Conservation (phyloP, 306 rosid species). For the Purshia tridentata region DNA sequence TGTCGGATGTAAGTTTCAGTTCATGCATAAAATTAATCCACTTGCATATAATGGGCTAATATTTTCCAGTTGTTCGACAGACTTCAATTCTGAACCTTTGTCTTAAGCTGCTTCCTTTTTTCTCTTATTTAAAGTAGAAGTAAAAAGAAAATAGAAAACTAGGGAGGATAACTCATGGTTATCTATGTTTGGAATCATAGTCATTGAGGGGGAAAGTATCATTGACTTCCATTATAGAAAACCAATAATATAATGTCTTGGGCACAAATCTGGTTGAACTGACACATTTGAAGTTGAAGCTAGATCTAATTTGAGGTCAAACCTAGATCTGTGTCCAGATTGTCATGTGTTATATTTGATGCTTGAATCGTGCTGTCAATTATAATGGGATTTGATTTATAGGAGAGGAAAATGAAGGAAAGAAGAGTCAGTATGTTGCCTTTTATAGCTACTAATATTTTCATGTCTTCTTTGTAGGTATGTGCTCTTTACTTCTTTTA, state of each 20-base stretch:
- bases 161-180: background rate
- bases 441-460: conserved; percentile 3
- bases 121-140: background rate
- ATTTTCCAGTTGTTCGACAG: background rate
- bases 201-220: background rate
- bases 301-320: background rate
- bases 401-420: background rate
- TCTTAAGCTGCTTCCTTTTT: background rate
- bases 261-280: background rate
- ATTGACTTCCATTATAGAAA: background rate
- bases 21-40: background rate
- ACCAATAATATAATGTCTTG: background rate
- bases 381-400: background rate
- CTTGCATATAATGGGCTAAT: background rate
- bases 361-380: background rate
- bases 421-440: background rate
- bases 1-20: background rate
- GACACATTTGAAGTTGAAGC: conserved; percentile 2
- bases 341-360: background rate
- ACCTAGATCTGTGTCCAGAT: background rate
- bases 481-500: conserved; percentile 67
- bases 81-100: background rate
- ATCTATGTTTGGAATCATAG: background rate
- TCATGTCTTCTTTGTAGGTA: conserved; percentile 53
- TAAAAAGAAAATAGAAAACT: background rate